Conservation (phyloP, 139 green algal genomes). For the Desmodesmus armatus region DNA sequence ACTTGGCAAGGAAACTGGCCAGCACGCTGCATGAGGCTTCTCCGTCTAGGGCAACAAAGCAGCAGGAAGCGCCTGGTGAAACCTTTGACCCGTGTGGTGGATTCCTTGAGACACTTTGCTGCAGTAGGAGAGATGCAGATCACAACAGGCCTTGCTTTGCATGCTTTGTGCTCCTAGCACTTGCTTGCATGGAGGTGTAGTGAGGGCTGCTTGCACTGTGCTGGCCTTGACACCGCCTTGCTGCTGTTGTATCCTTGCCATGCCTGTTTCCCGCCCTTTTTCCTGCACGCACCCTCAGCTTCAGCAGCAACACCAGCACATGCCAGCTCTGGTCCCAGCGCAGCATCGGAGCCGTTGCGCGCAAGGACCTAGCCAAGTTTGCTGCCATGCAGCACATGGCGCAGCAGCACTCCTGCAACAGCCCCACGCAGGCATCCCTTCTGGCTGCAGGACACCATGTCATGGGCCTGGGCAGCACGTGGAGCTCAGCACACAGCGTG, state of each 20-base stretch:
- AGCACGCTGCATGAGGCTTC: not conserved
- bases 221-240: no score
- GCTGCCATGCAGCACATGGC: slow-evolving; percentile 28
- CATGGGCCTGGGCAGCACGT: not conserved
- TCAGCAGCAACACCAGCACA: not conserved
- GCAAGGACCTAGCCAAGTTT: slow-evolving; percentile 44
- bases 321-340: slow-evolving; percentile 35
- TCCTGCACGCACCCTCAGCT: not conserved
- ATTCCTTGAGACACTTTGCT: no score
- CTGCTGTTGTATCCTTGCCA: not conserved
- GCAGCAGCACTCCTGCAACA: slow-evolving; percentile 31
- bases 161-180: no score
- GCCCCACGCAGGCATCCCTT: slow-evolving; percentile 3
- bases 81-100: no score
- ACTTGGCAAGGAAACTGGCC: not conserved
- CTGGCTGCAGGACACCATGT: not conserved
- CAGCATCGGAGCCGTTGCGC: slow-evolving; percentile 25
- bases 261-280: not conserved
- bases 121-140: no score
- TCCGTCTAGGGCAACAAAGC: not conserved
- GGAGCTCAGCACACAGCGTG: not conserved
- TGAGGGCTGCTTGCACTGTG: not conserved
- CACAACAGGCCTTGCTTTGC: no score
- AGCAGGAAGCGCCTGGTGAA: no score
- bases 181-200: not conserved